Conservation (phyloP, 805 yeast species). For the Kodamaea lidongshanica region DNA sequence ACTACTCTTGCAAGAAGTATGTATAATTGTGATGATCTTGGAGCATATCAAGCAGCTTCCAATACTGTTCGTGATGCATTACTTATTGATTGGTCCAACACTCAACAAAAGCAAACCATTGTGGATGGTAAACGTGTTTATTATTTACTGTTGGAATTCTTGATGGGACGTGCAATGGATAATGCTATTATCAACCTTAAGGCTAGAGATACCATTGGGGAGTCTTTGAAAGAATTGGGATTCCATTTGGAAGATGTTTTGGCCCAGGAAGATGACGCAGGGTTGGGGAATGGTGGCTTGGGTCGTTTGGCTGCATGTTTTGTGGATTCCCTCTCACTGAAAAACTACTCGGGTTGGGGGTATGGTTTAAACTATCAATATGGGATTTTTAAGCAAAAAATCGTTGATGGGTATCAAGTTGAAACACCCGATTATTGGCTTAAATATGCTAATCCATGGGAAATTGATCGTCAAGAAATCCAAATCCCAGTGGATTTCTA, state of each 20-base stretch:
- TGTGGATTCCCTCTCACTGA: constrained; percentile 79
- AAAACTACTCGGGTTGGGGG: constrained; percentile 93
- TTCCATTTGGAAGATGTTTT: constrained; percentile 82
- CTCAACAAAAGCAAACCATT: constrained; percentile 83
- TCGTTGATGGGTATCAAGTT: constrained; percentile 87
- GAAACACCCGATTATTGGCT: constrained; percentile 95
- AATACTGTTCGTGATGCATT: constrained; percentile 71
- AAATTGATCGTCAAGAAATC: constrained; percentile 77
- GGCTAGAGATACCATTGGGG: constrained; percentile 50
- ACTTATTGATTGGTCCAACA: constrained; percentile 83
- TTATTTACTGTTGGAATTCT: constrained; percentile 78
- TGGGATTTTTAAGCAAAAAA: constrained; percentile 87
- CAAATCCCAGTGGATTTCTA: constrained; percentile 87
- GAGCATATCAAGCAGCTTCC: constrained; percentile 89
- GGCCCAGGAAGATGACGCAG: constrained; percentile 88
- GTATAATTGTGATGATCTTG: constrained; percentile 86
- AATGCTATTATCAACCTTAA: constrained; percentile 83
- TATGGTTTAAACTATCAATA: constrained; percentile 90
- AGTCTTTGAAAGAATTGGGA: constrained; percentile 59
- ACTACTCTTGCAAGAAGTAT: constrained; percentile 85
- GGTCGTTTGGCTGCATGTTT: constrained; percentile 95
- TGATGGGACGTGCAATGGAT: constrained; percentile 94
- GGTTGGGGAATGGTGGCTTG: constrained; percentile 90
- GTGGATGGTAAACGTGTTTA: constrained; percentile 82
- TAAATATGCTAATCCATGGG: constrained; percentile 88